These are phyloP conservation scores for Carex cristatella DNA, from an alignment of 176 grass and related monocot species.

Conservation along the genomic window DNA sequence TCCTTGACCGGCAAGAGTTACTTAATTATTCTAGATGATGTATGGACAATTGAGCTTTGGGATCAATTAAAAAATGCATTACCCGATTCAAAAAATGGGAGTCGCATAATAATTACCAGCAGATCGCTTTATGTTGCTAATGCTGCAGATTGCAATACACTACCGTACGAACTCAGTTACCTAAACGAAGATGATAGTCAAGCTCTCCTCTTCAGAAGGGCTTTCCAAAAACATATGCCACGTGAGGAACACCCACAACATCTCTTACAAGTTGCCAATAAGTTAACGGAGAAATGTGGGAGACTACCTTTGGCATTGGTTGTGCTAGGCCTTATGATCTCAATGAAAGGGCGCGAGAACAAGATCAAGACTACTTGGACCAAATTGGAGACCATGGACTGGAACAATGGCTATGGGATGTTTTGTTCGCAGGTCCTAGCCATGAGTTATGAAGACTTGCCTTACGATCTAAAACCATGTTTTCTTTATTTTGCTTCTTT, in stretches of 20 bases:
- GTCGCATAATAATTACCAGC: too few relatives aligned
- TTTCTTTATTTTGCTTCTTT: too few relatives aligned
- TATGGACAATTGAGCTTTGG: too few relatives aligned
- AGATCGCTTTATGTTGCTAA: too few relatives aligned
- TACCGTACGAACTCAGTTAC: background rate
- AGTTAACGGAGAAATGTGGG: background rate
- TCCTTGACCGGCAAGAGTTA: background rate
- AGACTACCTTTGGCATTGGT: background rate
- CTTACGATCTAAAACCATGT: too few relatives aligned
- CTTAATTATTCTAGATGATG: too few relatives aligned
- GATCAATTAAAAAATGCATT: too few relatives aligned
- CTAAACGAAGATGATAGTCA: background rate
- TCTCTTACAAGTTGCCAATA: background rate
- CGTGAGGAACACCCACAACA: background rate
- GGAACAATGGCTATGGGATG: too few relatives aligned
- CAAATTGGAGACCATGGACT: background rate
- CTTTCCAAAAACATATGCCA: background rate
- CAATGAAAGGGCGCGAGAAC: background rate
- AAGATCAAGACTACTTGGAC: background rate
- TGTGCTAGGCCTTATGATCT: background rate
- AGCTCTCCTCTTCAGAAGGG: background rate
- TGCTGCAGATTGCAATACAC: background rate
- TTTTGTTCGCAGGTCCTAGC: too few relatives aligned
- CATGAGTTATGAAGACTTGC: too few relatives aligned
- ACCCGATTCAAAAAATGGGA: too few relatives aligned